Evolutionary conservation across 345 rosid species (phyloP).

Genomic region (Laguncularia racemosa): DNA sequence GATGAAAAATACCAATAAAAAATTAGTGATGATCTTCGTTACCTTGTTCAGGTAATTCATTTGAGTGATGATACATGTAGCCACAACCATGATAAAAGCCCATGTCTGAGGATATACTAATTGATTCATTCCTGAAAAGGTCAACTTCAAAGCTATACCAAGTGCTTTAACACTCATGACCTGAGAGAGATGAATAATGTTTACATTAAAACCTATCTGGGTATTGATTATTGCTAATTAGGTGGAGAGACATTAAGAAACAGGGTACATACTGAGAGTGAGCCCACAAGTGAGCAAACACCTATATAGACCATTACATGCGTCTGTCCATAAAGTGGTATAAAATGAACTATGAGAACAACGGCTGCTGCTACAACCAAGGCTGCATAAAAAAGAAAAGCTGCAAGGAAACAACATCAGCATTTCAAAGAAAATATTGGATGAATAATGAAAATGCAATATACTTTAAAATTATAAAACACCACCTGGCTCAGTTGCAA

Average conservation of each 20-base stretch:
- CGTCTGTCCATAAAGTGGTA: slow-evolving; percentile 92
- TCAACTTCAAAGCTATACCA: slow-evolving; percentile 67
- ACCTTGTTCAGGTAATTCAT: slow-evolving; percentile 79
- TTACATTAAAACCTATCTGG: background rate
- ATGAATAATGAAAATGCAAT: background rate
- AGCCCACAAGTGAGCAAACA: slow-evolving; percentile 93
- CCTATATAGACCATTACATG: slow-evolving; percentile 94
- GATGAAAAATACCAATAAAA: background rate
- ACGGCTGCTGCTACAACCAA: slow-evolving; percentile 62
- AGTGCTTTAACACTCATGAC: slow-evolving; percentile 83
- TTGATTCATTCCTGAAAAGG: slow-evolving; percentile 68
- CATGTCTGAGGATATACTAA: slow-evolving; percentile 65
- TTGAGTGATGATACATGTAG: slow-evolving; percentile 60
- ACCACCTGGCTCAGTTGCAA: slow-evolving; percentile 96
- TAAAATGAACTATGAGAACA: slow-evolving; percentile 50
- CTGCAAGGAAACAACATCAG: slow-evolving; percentile 36
- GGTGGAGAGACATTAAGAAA: background rate
- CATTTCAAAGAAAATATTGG: background rate
- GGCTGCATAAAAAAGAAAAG: slow-evolving; percentile 81
- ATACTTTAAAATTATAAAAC: background rate
- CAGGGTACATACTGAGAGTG: slow-evolving; percentile 66
- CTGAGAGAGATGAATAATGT: slow-evolving; percentile 20
- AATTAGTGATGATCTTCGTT: slow-evolving; percentile 7
- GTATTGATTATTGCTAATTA: background rate
- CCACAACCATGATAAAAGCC: slow-evolving; percentile 53